These are phyloP conservation scores for Macroventuria anomochaeta DNA, from an alignment of 2,329 filamentous ascomycete species.

Conservation along the genomic window DNA sequence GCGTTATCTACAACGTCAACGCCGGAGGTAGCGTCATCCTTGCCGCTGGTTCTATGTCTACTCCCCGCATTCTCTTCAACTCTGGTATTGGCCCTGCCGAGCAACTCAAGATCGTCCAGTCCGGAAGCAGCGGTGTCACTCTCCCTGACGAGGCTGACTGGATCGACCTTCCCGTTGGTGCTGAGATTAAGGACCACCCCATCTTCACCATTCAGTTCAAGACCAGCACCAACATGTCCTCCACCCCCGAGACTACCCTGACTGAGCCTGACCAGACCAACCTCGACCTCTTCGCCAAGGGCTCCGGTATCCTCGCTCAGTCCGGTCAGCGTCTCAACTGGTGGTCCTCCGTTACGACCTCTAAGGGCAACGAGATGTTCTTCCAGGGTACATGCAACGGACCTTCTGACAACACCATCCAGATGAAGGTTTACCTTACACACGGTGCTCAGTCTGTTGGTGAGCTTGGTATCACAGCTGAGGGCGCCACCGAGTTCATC, in stretches of 20 bases:
- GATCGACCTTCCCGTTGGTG: conserved; percentile 59
- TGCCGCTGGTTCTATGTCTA: conserved; percentile 71
- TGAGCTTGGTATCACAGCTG: conserved; percentile 54
- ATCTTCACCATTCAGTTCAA: conserved; percentile 47
- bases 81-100: conserved; percentile 70
- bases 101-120: conserved; percentile 54
- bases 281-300: conserved; percentile 43
- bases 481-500: conserved; percentile 52
- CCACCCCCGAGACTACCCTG: conserved; percentile 31
- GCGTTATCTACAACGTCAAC: conserved; percentile 61
- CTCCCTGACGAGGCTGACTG: conserved; percentile 53
- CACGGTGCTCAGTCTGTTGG: conserved; percentile 68
- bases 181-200: conserved; percentile 50
- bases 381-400: conserved; percentile 57
- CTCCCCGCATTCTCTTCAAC: conserved; percentile 70
- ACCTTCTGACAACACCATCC: conserved; percentile 41
- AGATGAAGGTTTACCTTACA: conserved; percentile 62
- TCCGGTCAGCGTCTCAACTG: conserved; percentile 57
- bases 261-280: conserved; percentile 39
- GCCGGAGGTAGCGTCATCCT: conserved; percentile 68
- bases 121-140: conserved; percentile 49
- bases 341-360: conserved; percentile 55
- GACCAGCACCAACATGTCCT: conserved; percentile 28
- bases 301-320: conserved; percentile 54
- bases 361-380: conserved; percentile 48